phyloP scores from a whole-genome alignment of 805 yeast genomes.

The Saccharomycopsis olivae region DNA sequence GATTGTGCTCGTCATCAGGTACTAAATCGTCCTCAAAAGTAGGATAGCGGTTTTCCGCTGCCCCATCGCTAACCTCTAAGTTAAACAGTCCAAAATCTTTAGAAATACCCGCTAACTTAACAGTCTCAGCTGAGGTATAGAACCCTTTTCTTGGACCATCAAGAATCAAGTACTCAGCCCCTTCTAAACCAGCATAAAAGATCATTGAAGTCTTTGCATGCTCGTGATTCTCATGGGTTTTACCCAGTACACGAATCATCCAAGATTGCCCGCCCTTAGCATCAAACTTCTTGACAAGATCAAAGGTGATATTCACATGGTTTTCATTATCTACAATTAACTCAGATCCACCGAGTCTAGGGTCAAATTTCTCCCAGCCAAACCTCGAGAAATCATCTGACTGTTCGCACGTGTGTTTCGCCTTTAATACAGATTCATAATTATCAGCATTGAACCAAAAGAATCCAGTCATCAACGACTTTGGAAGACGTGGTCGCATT shows the following conservation, averaged over 20 bases:
- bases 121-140: constrained; percentile 25
- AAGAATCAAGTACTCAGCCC: too few species aligned
- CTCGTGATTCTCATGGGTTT: constrained; percentile 42
- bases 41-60: constrained; percentile 36
- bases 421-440: constrained; percentile 38
- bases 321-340: constrained; percentile 56
- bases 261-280: constrained; percentile 53
- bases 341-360: constrained; percentile 79
- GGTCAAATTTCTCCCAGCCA: constrained; percentile 84
- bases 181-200: constrained; percentile 71
- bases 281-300: constrained; percentile 49
- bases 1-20: constrained; percentile 40
- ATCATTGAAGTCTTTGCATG: constrained; percentile 51
- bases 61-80: constrained; percentile 48
- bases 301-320: constrained; percentile 52
- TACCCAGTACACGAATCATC: constrained; percentile 66
- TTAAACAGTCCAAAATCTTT: constrained; percentile 59
- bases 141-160: constrained; percentile 18
- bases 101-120: constrained; percentile 41
- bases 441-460: constrained; percentile 77
- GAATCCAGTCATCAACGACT: constrained; percentile 64
- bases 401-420: constrained; percentile 72
- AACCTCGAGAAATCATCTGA: constrained; percentile 59
- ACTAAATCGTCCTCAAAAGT: constrained; percentile 21
- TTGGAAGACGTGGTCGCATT: constrained; percentile 70